phyloP scores from a whole-genome alignment of 2,329 filamentous ascomycete genomes.

The Zymoseptoria pseudotritici region DNA sequence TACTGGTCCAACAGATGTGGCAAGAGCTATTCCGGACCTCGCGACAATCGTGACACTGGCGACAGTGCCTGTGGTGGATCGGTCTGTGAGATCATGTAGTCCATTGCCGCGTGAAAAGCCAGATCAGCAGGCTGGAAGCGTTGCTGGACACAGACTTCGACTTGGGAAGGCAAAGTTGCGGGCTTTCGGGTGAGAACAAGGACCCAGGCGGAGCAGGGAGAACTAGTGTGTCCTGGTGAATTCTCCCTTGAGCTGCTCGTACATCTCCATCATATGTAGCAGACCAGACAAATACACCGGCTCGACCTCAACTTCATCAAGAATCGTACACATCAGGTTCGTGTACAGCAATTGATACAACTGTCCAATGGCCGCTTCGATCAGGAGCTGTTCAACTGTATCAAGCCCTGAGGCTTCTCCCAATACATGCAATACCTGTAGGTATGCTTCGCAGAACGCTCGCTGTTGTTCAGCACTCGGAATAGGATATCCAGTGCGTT shows the following conservation, averaged over 20 bases:
- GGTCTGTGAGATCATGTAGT: too few species aligned
- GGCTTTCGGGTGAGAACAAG: too few species aligned
- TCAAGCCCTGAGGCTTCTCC: not conserved
- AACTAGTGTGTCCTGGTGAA: not conserved
- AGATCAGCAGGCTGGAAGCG: too few species aligned
- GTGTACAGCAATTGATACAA: slow-evolving; percentile 4
- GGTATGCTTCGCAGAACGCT: slow-evolving; percentile 3
- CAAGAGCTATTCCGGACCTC: too few species aligned
- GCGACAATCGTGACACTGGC: too few species aligned
- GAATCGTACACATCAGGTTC: slow-evolving; percentile 4
- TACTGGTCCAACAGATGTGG: too few species aligned
- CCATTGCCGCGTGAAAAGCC: too few species aligned
- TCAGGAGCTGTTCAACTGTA: slow-evolving; percentile 4
- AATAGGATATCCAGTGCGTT: not conserved
- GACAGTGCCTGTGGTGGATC: too few species aligned
- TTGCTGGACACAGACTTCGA: too few species aligned
- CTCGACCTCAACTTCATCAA: slow-evolving; percentile 1
- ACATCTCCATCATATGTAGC: slow-evolving; percentile 4
- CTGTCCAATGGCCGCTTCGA: slow-evolving; percentile 2
- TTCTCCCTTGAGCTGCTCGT: slow-evolving; percentile 1
- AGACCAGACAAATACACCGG: not conserved
- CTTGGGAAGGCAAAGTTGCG: too few species aligned
- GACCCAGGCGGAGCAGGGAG: too few species aligned
- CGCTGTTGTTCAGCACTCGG: not conserved
- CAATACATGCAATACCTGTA: slow-evolving; percentile 1